phyloP scores from a whole-genome alignment of 108 stramenopile genomes.

The Cylindrotheca fusiformis region DNA sequence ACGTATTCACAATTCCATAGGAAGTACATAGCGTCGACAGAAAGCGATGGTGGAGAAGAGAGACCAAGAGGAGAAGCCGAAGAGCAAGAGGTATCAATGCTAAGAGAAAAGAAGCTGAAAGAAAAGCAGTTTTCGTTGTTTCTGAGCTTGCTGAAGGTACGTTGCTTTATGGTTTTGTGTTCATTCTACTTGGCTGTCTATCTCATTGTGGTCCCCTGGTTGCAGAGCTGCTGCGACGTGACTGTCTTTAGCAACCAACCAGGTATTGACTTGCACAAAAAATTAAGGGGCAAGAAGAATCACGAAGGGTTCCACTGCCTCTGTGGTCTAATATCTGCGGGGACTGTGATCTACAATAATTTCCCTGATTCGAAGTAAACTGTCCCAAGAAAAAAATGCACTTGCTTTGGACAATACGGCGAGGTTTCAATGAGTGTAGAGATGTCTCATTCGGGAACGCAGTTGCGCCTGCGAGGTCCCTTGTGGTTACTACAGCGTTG shows the following conservation, averaged over 20 bases:
- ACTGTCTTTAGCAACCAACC: slow-evolving; percentile 84
- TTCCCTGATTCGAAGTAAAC: slow-evolving; percentile 54
- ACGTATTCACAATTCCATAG: slow-evolving; percentile 35
- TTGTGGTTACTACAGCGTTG: too few species aligned
- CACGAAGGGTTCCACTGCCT: slow-evolving; percentile 79
- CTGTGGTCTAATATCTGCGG: slow-evolving; percentile 71
- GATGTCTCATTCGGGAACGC: too few species aligned
- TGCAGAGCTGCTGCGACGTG: slow-evolving; percentile 63
- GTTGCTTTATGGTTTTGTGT: slow-evolving; percentile 1
- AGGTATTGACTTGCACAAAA: slow-evolving; percentile 72
- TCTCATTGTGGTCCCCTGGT: neutral
- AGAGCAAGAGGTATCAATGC: slow-evolving; percentile 18
- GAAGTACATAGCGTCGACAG: slow-evolving; percentile 12
- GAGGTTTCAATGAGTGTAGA: too few species aligned
- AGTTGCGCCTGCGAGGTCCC: too few species aligned
- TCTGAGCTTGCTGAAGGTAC: slow-evolving; percentile 57
- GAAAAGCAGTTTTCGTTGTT: slow-evolving; percentile 63
- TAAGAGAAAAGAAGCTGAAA: slow-evolving; percentile 19
- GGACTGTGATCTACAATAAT: slow-evolving; percentile 76
- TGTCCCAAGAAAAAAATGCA: neutral
- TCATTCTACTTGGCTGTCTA: neutral
- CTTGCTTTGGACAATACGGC: too few species aligned
- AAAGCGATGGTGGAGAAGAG: slow-evolving; percentile 18
- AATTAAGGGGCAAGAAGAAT: slow-evolving; percentile 71
- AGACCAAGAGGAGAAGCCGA: slow-evolving; percentile 3